A percentile compares a stretch with the other conserved stretches of the same genome.
Conservation (phyloP, 2,329 filamentous ascomycete genomes). For the Dactylonectria macrodidyma region DNA sequence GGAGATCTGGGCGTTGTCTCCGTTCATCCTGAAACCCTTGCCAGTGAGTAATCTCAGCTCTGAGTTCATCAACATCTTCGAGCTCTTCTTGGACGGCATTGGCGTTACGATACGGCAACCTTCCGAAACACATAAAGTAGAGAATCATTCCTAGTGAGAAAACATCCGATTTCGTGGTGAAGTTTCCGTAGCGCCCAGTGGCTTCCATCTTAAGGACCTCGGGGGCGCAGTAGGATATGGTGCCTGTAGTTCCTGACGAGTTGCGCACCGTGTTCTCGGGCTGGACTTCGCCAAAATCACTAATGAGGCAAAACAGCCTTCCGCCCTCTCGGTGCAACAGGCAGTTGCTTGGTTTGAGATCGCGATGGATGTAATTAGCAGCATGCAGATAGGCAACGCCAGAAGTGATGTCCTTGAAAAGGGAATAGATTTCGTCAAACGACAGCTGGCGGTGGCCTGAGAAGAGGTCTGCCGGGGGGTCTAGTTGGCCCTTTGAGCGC, state of each 20-base stretch:
- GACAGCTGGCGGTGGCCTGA: conserved; percentile 63
- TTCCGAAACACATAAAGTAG: conserved; percentile 96
- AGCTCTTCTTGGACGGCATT: conserved; percentile 91
- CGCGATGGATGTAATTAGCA: conserved; percentile 95
- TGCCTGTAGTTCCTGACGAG: conserved; percentile 94
- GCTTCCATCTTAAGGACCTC: conserved; percentile 84
- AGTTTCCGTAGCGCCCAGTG: conserved; percentile 86
- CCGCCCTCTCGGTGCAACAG: conserved; percentile 84
- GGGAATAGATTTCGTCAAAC: conserved; percentile 95
- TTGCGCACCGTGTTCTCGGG: conserved; percentile 84
- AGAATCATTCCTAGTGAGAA: conserved; percentile 99
- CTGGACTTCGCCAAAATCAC: conserved; percentile 98
- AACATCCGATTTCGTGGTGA: conserved; percentile 97
- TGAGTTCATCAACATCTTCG: conserved; percentile 88
- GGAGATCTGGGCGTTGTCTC: conserved; percentile 84
- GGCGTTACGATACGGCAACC: conserved; percentile 87
- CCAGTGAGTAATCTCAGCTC: conserved; percentile 90
- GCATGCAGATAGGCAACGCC: conserved; percentile 91
- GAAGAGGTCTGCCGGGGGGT: conserved; percentile 69
- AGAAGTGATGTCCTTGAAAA: conserved; percentile 95
- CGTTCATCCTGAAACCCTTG: conserved; percentile 86
- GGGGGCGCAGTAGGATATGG: conserved; percentile 96
- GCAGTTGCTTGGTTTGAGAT: conserved; percentile 97
- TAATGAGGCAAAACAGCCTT: conserved; percentile 86
- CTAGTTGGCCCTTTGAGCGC: conserved; percentile 82